phyloP scores from a whole-genome alignment of 2,329 filamentous ascomycete species.

The Macroventuria anomochaeta region DNA sequence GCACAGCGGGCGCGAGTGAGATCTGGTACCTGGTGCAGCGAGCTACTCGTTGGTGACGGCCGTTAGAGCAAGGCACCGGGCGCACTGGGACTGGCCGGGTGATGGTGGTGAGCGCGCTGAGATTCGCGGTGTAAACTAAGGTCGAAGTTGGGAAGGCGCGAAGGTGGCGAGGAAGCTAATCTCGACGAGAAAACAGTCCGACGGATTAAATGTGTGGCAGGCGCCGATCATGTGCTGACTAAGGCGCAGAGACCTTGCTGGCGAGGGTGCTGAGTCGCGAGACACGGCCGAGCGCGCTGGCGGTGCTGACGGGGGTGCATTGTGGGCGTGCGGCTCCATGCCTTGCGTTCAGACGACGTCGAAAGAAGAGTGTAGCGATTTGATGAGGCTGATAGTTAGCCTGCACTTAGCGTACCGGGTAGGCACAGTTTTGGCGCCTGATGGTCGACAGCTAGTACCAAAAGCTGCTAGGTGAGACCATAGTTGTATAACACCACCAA shows the following conservation, averaged over 20 bases:
- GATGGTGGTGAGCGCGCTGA: conserved; percentile 36
- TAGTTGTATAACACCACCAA: conserved; percentile 12
- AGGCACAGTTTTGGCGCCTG: conserved; percentile 20
- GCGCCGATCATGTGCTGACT: conserved; percentile 33
- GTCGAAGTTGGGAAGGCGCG: conserved; percentile 47
- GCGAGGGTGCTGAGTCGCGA: conserved; percentile 2
- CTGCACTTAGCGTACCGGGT: conserved; percentile 34
- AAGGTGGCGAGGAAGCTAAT: conserved; percentile 35
- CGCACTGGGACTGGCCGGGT: conserved; percentile 22
- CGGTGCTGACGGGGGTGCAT: conserved; percentile 9
- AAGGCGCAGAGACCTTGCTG: conserved; percentile 20
- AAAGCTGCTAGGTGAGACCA: conserved; percentile 28
- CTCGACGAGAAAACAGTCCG: conserved; percentile 21
- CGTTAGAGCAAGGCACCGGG: conserved; percentile 39
- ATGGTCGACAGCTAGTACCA: conserved; percentile 29
- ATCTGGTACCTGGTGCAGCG: conserved; percentile 29
- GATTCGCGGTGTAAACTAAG: conserved; percentile 49
- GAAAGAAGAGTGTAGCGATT: conserved; percentile 34
- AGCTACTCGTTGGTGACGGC: conserved; percentile 30
- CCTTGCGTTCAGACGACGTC: conserved; percentile 26
- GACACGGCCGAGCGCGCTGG: conserved; percentile 15
- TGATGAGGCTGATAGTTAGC: conserved; percentile 41
- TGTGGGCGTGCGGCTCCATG: conserved; percentile 19
- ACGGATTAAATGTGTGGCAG: conserved; percentile 21
- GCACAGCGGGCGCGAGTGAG: conserved; percentile 33